These are phyloP conservation scores for Xerocomellus intermedius DNA, from an alignment of 768 basidiomycete species.

Conservation along the genomic window DNA sequence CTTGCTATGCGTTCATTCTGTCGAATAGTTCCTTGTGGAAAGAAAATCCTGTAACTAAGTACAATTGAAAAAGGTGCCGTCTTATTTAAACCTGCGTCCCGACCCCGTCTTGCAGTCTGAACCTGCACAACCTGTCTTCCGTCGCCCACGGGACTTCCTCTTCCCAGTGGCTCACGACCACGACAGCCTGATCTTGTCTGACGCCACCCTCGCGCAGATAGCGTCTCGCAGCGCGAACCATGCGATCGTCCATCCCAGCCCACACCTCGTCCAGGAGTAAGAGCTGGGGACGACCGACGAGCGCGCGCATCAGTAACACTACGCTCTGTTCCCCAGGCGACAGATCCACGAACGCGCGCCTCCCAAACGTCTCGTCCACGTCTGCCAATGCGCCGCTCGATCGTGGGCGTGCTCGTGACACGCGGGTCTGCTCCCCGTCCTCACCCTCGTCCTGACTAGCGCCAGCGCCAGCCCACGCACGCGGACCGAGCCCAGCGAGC, in stretches of 20 bases:
- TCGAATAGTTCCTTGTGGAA: not conserved
- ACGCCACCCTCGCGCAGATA: constrained; percentile 61
- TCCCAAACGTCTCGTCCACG: constrained; percentile 44
- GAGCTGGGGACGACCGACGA: constrained; percentile 71
- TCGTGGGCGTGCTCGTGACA: no score
- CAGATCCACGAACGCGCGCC: constrained; percentile 58
- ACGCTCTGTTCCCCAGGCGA: constrained; percentile 75
- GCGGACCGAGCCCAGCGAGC: constrained; percentile 62
- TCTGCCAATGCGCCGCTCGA: not conserved
- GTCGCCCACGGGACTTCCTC: constrained; percentile 84
- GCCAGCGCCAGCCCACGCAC: constrained; percentile 39
- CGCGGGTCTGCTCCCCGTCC: no score
- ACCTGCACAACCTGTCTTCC: constrained; percentile 49
- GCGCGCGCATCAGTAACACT: constrained; percentile 80
- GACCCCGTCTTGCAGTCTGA: constrained; percentile 36
- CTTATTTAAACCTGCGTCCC: constrained; percentile 13
- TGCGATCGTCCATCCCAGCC: constrained; percentile 85
- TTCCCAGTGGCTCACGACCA: constrained; percentile 89
- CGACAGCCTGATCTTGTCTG: constrained; percentile 63
- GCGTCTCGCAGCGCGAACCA: constrained; percentile 61
- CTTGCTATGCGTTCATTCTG: not conserved
- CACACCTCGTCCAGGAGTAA: constrained; percentile 91
- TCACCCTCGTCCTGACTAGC: no score
- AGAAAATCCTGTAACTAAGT: not conserved
- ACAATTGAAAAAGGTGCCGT: not conserved